Evolutionary conservation across 2,329 filamentous ascomycete genomes (phyloP).

Genomic region (Pseudogymnoascus sp.): DNA sequence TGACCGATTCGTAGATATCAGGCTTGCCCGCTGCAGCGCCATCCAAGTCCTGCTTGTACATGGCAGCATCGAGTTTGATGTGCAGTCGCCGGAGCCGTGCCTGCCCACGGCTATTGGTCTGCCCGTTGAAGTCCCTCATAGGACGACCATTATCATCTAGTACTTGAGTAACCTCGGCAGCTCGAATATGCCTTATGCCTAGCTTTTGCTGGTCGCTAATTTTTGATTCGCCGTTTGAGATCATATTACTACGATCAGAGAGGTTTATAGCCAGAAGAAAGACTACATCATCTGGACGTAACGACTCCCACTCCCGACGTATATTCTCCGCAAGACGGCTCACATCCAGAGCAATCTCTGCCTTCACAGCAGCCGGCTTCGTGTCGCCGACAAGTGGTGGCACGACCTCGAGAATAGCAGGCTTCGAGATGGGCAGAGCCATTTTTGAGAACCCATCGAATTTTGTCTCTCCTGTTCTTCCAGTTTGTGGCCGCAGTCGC

Average conservation of each 20-base stretch:
- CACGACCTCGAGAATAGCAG: slow-evolving; percentile 77
- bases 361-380: slow-evolving; percentile 74
- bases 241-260: slow-evolving; percentile 39
- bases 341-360: slow-evolving; percentile 79
- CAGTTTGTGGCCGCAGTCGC: slow-evolving; percentile 63
- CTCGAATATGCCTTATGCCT: slow-evolving; percentile 64
- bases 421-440: slow-evolving; percentile 79
- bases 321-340: slow-evolving; percentile 68
- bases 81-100: slow-evolving; percentile 62
- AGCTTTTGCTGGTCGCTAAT: slow-evolving; percentile 50
- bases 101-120: slow-evolving; percentile 55
- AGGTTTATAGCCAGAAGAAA: slow-evolving; percentile 75
- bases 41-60: slow-evolving; percentile 71
- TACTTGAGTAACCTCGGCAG: slow-evolving; percentile 78
- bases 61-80: slow-evolving; percentile 69
- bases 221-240: slow-evolving; percentile 44
- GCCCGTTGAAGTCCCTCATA: slow-evolving; percentile 55
- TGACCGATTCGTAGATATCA: slow-evolving; percentile 77
- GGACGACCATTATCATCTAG: slow-evolving; percentile 76
- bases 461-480: slow-evolving; percentile 55
- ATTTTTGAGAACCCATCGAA: slow-evolving; percentile 87
- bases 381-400: slow-evolving; percentile 76
- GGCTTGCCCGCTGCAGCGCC: slow-evolving; percentile 56
- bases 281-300: slow-evolving; percentile 80
- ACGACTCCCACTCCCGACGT: slow-evolving; percentile 79